Percentiles rank a stretch among this genome's conserved stretches.
phyloP scores from a whole-genome alignment of 495 filamentous ascomycete species.

The Parathielavia appendiculata region DNA sequence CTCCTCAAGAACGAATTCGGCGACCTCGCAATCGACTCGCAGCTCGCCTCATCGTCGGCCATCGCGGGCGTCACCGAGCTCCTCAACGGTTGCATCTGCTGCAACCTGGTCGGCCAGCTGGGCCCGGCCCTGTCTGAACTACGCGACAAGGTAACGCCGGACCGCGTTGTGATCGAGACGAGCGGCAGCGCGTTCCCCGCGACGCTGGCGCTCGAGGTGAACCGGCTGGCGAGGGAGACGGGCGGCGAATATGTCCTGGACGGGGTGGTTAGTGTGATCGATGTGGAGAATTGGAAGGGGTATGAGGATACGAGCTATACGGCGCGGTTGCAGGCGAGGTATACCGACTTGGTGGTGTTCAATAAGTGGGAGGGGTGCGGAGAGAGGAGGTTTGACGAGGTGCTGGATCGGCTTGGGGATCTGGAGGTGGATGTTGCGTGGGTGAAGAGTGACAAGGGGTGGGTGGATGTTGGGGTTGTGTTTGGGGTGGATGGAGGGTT shows the following conservation, averaged over 20 bases:
- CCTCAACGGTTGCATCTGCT: slow-evolving; percentile 96
- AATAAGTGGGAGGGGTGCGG: slow-evolving; percentile 87
- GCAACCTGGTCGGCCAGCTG: slow-evolving; percentile 91
- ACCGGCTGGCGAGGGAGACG: slow-evolving; percentile 63
- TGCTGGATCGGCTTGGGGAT: slow-evolving; percentile 78
- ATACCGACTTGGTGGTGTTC: slow-evolving; percentile 88
- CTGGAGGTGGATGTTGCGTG: slow-evolving; percentile 73
- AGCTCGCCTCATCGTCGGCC: slow-evolving; percentile 71
- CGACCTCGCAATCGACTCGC: slow-evolving; percentile 86
- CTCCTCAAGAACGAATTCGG: slow-evolving; percentile 98
- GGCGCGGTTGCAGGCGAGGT: slow-evolving; percentile 77
- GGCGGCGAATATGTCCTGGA: slow-evolving; percentile 67
- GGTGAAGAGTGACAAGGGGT: slow-evolving; percentile 74
- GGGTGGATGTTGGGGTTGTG: slow-evolving; percentile 68
- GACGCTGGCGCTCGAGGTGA: slow-evolving; percentile 88
- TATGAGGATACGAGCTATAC: slow-evolving; percentile 90
- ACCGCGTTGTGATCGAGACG: slow-evolving; percentile 92
- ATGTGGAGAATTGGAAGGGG: slow-evolving; percentile 95
- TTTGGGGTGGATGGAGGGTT: slow-evolving; percentile 83
- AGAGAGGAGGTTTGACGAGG: slow-evolving; percentile 73
- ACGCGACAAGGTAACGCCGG: slow-evolving; percentile 52
- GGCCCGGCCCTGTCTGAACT: slow-evolving; percentile 72
- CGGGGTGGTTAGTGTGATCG: slow-evolving; percentile 86
- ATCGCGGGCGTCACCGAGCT: slow-evolving; percentile 89
- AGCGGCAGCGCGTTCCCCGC: slow-evolving; percentile 82